Percentiles rank a stretch among this genome's conserved stretches.
Conservation (phyloP, 176 grass and related monocot species). For the Oryza nivara region DNA sequence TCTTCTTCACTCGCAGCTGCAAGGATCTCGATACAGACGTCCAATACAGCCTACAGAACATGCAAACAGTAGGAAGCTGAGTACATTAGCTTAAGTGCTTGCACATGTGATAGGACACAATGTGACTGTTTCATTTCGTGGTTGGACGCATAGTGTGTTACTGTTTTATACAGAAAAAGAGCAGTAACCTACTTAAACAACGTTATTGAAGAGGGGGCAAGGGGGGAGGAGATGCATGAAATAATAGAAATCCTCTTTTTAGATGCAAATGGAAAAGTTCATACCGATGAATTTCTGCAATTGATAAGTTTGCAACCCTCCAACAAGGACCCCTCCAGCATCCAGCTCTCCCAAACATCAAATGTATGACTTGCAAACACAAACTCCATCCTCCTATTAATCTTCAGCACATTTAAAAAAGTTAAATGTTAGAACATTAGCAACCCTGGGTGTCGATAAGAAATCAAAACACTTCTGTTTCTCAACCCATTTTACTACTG, state of each 20-base stretch:
- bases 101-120: background rate
- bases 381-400: constrained; percentile 91
- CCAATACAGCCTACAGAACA: constrained; percentile 65
- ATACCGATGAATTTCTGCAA: constrained; percentile 83
- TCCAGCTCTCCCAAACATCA: constrained; percentile 92
- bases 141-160: background rate
- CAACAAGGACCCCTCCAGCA: constrained; percentile 63
- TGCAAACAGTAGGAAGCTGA: background rate
- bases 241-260: background rate
- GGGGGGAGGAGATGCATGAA: background rate
- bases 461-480: constrained; percentile 3
- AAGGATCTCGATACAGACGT: constrained; percentile 78
- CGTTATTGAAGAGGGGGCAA: background rate
- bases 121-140: background rate
- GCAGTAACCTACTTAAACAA: background rate
- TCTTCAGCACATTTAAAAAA: constrained; percentile 47
- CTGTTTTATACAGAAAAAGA: background rate
- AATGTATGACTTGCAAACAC: constrained; percentile 97
- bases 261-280: constrained; percentile 32
- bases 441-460: background rate
- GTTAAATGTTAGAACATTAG: background rate
- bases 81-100: background rate
- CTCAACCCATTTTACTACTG: background rate
- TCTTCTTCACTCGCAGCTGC: constrained; percentile 83
- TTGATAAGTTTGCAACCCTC: constrained; percentile 84